Evolutionary conservation across 2,329 filamentous ascomycete species (phyloP).

Genomic region (Fusarium citri): DNA sequence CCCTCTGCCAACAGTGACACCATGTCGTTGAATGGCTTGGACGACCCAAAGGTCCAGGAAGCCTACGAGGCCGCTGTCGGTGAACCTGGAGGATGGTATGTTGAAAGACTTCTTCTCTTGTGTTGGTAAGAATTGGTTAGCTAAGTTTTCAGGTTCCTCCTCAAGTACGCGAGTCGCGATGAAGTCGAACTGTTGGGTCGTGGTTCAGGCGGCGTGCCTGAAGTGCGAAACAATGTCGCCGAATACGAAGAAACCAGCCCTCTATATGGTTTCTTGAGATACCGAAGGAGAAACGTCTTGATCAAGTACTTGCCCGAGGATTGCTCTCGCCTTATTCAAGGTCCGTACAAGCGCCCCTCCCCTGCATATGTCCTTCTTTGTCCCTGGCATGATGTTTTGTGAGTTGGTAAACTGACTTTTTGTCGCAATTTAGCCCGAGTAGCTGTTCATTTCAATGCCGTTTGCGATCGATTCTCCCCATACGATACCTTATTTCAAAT

Average conservation of each 20-base stretch:
- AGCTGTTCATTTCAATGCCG: slow-evolving; percentile 75
- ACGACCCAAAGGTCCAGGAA: slow-evolving; percentile 82
- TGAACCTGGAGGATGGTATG: slow-evolving; percentile 95
- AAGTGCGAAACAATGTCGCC: slow-evolving; percentile 82
- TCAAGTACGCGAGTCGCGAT: slow-evolving; percentile 91
- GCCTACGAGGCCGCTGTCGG: slow-evolving; percentile 82
- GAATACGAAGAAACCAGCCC: slow-evolving; percentile 87
- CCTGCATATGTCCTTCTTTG: background rate
- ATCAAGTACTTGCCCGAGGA: slow-evolving; percentile 93
- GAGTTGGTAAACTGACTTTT: slow-evolving; percentile 27
- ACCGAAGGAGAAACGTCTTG: slow-evolving; percentile 88
- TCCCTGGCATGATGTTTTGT: background rate
- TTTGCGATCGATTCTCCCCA: slow-evolving; percentile 80
- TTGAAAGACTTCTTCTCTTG: background rate
- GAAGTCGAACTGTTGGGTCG: slow-evolving; percentile 81
- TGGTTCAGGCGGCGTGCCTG: slow-evolving; percentile 84
- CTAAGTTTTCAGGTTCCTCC: slow-evolving; percentile 78
- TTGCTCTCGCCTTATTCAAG: slow-evolving; percentile 91
- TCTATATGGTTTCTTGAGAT: slow-evolving; percentile 90
- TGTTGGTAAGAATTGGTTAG: background rate
- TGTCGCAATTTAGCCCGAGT: slow-evolving; percentile 74
- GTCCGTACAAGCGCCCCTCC: slow-evolving; percentile 63
- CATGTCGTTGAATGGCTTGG: slow-evolving; percentile 98
- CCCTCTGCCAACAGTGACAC: slow-evolving; percentile 43
- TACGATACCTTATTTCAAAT: slow-evolving; percentile 89